Conservation (phyloP, 2,329 filamentous ascomycete species). For the Botrytis tulipae region DNA sequence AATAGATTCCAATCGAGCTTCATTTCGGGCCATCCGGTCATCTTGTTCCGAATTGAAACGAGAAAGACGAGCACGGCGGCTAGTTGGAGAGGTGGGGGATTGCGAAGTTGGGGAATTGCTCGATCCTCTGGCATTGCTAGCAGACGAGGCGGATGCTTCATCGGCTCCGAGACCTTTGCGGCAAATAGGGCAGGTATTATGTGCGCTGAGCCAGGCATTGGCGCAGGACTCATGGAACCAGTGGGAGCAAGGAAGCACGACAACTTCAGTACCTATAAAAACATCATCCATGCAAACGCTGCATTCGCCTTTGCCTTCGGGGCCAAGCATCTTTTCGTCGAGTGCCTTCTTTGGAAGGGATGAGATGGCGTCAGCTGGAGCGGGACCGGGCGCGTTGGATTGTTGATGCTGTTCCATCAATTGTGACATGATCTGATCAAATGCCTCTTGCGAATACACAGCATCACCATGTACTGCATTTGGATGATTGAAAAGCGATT, state of each 20-base stretch:
- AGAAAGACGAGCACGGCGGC: constrained; percentile 20
- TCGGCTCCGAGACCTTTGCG: constrained; percentile 46
- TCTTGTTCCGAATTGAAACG: constrained; percentile 9
- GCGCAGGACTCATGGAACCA: constrained; percentile 91
- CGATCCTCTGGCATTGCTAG: constrained; percentile 19
- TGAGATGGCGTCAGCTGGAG: constrained; percentile 70
- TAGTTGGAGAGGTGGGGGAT: neutral
- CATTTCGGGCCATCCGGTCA: constrained; percentile 27
- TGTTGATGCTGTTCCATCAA: constrained; percentile 81
- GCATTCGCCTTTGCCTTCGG: constrained; percentile 72
- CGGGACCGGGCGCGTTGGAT: constrained; percentile 78
- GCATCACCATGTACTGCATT: constrained; percentile 67
- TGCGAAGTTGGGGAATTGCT: constrained; percentile 14
- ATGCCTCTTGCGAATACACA: constrained; percentile 85
- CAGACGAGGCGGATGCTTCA: constrained; percentile 19
- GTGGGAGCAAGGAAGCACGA: constrained; percentile 81
- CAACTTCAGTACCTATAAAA: constrained; percentile 68
- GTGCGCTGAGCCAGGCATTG: constrained; percentile 78
- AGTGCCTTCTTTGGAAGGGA: constrained; percentile 70
- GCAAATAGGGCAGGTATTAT: constrained; percentile 89
- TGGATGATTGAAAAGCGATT: constrained; percentile 51
- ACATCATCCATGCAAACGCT: constrained; percentile 94
- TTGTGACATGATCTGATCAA: constrained; percentile 83
- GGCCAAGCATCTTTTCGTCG: constrained; percentile 65
- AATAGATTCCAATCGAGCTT: constrained; percentile 35